These are phyloP conservation scores for Daldinia decipiens DNA, from an alignment of 495 filamentous ascomycete species.

Conservation along the genomic window DNA sequence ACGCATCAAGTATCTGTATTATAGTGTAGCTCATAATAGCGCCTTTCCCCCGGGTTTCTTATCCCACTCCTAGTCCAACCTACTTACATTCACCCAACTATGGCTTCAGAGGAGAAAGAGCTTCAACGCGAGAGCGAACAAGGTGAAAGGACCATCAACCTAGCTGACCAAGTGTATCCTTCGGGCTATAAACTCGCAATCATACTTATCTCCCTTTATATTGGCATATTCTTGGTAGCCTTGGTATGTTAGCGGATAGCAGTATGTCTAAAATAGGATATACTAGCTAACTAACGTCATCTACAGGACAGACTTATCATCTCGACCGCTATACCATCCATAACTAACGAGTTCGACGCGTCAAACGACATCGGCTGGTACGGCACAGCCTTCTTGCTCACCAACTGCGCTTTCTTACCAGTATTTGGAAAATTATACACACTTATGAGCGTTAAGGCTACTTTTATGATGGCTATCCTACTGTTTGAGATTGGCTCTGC, in stretches of 20 bases:
- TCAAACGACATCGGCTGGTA: slow-evolving; percentile 66
- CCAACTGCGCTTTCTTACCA: slow-evolving; percentile 58
- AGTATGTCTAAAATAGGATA: background rate
- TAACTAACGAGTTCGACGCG: slow-evolving; percentile 58
- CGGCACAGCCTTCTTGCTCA: slow-evolving; percentile 61
- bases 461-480: slow-evolving; percentile 54
- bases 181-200: background rate
- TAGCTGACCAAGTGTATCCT: background rate
- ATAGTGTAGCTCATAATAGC: background rate
- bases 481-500: slow-evolving; percentile 64
- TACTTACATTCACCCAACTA: background rate
- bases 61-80: background rate
- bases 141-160: background rate
- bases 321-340: slow-evolving; percentile 60
- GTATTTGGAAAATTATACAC: slow-evolving; percentile 61
- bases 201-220: background rate
- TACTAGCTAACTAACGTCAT: background rate
- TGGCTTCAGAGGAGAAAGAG: background rate
- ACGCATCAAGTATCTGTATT: background rate
- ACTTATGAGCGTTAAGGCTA: slow-evolving; percentile 55
- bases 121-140: background rate
- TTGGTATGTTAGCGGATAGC: background rate
- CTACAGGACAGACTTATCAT: slow-evolving; percentile 7
- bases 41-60: background rate
- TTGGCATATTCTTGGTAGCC: slow-evolving; percentile 2